Evolutionary conservation across 352 stramenopile species (phyloP), one percentile per base, ranked within the genome.

Genomic region (Globisporangium perplexum): DNA sequence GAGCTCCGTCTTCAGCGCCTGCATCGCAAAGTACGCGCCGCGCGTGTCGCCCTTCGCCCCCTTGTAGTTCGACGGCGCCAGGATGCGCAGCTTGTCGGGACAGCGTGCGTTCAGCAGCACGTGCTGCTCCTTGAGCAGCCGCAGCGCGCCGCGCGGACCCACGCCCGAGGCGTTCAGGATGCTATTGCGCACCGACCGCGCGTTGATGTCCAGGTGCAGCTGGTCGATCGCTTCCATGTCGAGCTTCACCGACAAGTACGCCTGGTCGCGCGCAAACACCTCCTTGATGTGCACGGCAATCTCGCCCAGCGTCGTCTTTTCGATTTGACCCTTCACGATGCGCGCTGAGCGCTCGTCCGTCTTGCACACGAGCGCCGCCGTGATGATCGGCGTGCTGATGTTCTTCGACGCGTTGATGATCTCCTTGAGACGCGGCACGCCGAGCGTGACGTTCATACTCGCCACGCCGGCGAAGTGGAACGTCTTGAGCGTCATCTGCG

Each of bases 331-430:
- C 74, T 99, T 99, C 17, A 99, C 97, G 52, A 99, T 97, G 50
- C 97, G 86, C 28, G 97, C 98, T 23, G 92, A 96, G 33, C 96
- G 90, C 69, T 99, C 96, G 65, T 98, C 97, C 5, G 98, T 85
- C 66, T 97, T 94, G 72, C 95, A 93, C 44, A 98, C 90, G 4
- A 99, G 68, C 43, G 96, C 86, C 0, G 96, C 97, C 39, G 97
- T 99, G 70, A 99, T 99, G 68, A 99, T 99, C 31, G 98, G 98
- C 33, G 98, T 99, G 46, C 92, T 98, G 60, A 99, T 99, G 14
- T 88, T 78, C 69, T 99, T 98, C 14, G 90, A 96, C 1, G 90
- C 93, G 60, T 97, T 98, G 63, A 98, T 98, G 57, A 98, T 98
- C 60, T 98, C 93, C 72, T 98, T 98, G 24, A 99, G 76, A 46